A percentile compares a stretch with the other conserved stretches of the same genome.
These are phyloP conservation scores for Fusarium austroafricanum DNA, from an alignment of 2,329 filamentous ascomycete species.

Conservation along the genomic window DNA sequence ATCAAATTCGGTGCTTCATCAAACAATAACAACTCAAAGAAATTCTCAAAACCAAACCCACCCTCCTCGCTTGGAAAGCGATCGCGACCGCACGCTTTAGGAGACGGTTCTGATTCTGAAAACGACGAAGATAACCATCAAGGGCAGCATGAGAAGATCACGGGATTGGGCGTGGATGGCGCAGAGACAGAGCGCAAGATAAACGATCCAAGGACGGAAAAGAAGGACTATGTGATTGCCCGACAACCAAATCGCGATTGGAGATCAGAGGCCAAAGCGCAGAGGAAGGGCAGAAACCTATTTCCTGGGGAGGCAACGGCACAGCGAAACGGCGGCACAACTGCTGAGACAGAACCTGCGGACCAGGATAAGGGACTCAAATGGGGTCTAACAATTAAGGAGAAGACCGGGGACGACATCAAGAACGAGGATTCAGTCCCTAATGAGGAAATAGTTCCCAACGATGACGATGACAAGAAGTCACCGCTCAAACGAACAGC, in stretches of 20 bases:
- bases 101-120: slow-evolving; percentile 58
- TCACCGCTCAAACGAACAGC: slow-evolving; percentile 39
- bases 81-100: slow-evolving; percentile 56
- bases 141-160: slow-evolving; percentile 60
- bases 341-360: slow-evolving; percentile 52
- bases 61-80: slow-evolving; percentile 63
- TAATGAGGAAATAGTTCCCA: slow-evolving; percentile 5
- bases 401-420: slow-evolving; percentile 67
- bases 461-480: slow-evolving; percentile 14
- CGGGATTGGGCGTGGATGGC: slow-evolving; percentile 61
- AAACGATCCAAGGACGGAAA: slow-evolving; percentile 42
- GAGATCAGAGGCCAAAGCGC: slow-evolving; percentile 65
- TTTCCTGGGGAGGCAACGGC: slow-evolving; percentile 68
- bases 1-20: slow-evolving; percentile 59
- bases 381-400: slow-evolving; percentile 63
- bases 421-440: slow-evolving; percentile 31
- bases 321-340: slow-evolving; percentile 51
- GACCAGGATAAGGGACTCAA: slow-evolving; percentile 66
- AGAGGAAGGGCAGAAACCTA: slow-evolving; percentile 63
- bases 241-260: slow-evolving; percentile 71
- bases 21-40: slow-evolving; percentile 46
- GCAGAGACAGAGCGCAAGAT: slow-evolving; percentile 55
- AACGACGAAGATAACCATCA: slow-evolving; percentile 49
- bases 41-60: slow-evolving; percentile 50
- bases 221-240: slow-evolving; percentile 66